Conservation (phyloP, 345 rosid species). For the thale cress (Arabidopsis thaliana) region DNA sequence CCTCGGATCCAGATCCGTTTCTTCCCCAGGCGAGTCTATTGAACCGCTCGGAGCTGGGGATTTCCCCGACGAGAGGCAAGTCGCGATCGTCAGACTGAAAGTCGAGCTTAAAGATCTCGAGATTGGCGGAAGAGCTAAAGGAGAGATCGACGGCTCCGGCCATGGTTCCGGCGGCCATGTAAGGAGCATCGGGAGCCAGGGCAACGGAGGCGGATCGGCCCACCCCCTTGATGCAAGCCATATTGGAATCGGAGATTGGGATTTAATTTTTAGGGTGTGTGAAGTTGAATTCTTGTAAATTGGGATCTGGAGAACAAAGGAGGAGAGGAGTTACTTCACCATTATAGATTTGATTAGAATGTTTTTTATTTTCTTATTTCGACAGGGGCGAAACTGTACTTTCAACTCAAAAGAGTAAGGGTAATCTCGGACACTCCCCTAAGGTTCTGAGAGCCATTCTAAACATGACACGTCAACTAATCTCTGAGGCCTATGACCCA, state of each 20-base stretch:
- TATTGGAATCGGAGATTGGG: conserved; percentile 25
- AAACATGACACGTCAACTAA: conserved; percentile 28
- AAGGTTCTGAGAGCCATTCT: conserved; percentile 28
- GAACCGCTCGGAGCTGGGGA: conserved; percentile 91
- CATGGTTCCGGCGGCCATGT: conserved; percentile 99
- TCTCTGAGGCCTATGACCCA: conserved; percentile 3
- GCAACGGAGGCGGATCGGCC: conserved; percentile 97
- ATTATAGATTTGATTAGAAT: background rate
- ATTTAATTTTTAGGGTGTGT: background rate
- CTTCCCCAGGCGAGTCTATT: conserved; percentile 92
- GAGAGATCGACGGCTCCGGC: conserved; percentile 98
- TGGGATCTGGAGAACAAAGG: conserved; percentile 45
- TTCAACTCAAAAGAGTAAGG: background rate
- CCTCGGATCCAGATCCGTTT: conserved; percentile 85
- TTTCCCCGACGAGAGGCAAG: conserved; percentile 75
- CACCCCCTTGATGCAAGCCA: conserved; percentile 94
- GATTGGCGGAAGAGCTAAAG: conserved; percentile 88
- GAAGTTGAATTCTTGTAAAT: conserved; percentile 23
- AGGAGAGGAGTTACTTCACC: conserved; percentile 11
- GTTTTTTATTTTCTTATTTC: background rate
- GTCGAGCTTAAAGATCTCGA: conserved; percentile 97
- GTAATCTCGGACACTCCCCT: conserved; percentile 14
- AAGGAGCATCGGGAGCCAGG: conserved; percentile 89
- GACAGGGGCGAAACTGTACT: background rate
- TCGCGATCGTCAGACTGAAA: conserved; percentile 93